phyloP scores from a whole-genome alignment of 202 grass and related monocot species.

The Eragrostis tef region DNA sequence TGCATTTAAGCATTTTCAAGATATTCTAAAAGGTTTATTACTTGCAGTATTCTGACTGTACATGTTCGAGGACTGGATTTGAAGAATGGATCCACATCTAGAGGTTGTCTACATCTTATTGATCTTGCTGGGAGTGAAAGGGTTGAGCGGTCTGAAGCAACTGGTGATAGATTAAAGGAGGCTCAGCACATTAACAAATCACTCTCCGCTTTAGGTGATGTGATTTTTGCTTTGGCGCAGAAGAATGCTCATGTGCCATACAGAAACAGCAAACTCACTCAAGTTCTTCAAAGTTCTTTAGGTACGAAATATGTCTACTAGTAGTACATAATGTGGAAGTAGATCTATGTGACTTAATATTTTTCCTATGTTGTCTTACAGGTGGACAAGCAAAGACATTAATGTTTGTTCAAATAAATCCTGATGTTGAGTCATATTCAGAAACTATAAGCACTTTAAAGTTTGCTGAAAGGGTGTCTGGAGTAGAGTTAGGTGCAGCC shows the following conservation, averaged over 20 bases:
- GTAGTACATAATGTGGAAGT: slow-evolving; percentile 14
- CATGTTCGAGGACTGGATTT: slow-evolving; percentile 91
- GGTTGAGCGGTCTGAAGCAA: slow-evolving; percentile 90
- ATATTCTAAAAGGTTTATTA: slow-evolving; percentile 36
- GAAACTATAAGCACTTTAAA: slow-evolving; percentile 96
- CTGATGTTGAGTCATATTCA: slow-evolving; percentile 87
- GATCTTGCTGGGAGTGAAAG: slow-evolving; percentile 98
- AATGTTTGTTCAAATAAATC: slow-evolving; percentile 99
- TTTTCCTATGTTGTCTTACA: slow-evolving; percentile 48
- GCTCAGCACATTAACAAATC: slow-evolving; percentile 98
- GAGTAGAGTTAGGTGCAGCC: slow-evolving; percentile 92
- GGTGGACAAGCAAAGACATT: slow-evolving; percentile 97
- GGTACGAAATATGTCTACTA: slow-evolving; percentile 53
- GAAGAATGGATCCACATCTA: slow-evolving; percentile 82
- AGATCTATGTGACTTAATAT: not conserved
- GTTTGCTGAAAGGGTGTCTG: slow-evolving; percentile 98
- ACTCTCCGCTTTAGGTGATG: slow-evolving; percentile 81
- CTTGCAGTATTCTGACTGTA: slow-evolving; percentile 87
- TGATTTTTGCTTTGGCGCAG: slow-evolving; percentile 83
- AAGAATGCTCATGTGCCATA: slow-evolving; percentile 81
- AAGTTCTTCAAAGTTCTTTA: slow-evolving; percentile 92
- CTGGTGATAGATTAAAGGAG: slow-evolving; percentile 92
- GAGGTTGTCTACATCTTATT: slow-evolving; percentile 91
- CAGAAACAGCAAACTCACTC: slow-evolving; percentile 86
- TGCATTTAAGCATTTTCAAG: not conserved